phyloP scores from a whole-genome alignment of 108 stramenopile genomes.

The Parmales sp. region DNA sequence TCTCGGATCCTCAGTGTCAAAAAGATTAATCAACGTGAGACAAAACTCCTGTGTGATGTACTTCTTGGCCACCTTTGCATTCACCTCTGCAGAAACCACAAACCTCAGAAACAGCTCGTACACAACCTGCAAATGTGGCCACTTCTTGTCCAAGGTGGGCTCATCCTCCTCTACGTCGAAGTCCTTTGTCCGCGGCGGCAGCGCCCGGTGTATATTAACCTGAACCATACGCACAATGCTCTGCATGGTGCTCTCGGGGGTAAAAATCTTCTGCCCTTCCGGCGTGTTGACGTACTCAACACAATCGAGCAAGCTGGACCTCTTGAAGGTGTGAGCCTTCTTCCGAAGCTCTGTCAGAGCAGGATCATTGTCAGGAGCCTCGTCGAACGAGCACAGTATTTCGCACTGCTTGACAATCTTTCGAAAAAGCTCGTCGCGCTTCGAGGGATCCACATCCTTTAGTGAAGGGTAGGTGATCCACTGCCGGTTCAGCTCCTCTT shows the following conservation, averaged over 20 bases:
- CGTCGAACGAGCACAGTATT: conserved; percentile 75
- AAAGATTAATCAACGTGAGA: conserved; percentile 89
- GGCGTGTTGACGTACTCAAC: conserved; percentile 97
- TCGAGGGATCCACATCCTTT: conserved; percentile 58
- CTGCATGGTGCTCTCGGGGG: conserved; percentile 83
- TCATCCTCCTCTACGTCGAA: conserved; percentile 99
- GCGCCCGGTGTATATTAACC: conserved; percentile 89
- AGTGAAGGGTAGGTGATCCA: neutral
- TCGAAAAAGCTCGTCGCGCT: conserved; percentile 75
- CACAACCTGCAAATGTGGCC: conserved; percentile 98
- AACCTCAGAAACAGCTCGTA: conserved; percentile 99
- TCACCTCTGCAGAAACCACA: conserved; percentile 87
- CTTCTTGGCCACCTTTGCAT: conserved; percentile 97
- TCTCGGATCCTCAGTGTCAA: conserved; percentile 96
- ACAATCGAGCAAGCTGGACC: conserved; percentile 90
- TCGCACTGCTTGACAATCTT: conserved; percentile 71
- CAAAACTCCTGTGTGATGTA: conserved; percentile 90
- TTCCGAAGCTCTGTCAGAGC: neutral
- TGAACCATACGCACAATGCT: conserved; percentile 79
- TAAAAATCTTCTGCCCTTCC: conserved; percentile 96
- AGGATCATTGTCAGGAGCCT: neutral
- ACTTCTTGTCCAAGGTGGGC: conserved; percentile 89
- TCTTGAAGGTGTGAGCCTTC: conserved; percentile 77
- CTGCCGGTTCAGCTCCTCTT: neutral
- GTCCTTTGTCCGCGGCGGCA: conserved; percentile 93